Conservation (phyloP, 2,329 filamentous ascomycete genomes). For the Sarocladiaceae sp. region DNA sequence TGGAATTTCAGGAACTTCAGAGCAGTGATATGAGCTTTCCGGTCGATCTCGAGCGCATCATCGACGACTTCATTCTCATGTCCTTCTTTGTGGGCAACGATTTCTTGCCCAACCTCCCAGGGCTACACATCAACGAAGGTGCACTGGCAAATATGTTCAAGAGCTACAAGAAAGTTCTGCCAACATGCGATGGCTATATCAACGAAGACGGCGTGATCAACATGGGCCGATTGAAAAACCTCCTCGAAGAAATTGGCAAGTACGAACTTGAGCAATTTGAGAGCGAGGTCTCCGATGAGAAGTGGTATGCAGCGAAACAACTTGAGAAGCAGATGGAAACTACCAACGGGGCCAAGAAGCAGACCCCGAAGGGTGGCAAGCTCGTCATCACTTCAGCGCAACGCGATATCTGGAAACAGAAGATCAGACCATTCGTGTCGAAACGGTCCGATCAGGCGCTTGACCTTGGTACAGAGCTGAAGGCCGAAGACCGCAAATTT, state of each 20-base stretch:
- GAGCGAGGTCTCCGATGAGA: constrained; percentile 78
- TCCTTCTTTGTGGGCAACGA: constrained; percentile 99
- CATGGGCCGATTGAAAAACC: constrained; percentile 68
- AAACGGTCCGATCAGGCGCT: constrained; percentile 62
- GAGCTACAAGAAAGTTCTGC: constrained; percentile 87
- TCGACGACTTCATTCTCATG: constrained; percentile 99
- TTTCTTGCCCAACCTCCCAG: constrained; percentile 94
- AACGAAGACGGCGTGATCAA: constrained; percentile 95
- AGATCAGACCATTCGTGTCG: constrained; percentile 77
- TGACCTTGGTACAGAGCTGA: constrained; percentile 68
- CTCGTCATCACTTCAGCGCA: constrained; percentile 75
- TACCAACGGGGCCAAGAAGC: constrained; percentile 51
- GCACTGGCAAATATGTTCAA: constrained; percentile 96
- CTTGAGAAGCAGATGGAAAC: constrained; percentile 58
- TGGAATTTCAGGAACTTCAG: constrained; percentile 94
- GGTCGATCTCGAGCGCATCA: constrained; percentile 93
- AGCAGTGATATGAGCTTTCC: constrained; percentile 67
- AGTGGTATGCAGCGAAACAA: constrained; percentile 88
- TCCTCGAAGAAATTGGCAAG: constrained; percentile 80
- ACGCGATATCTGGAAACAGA: constrained; percentile 73
- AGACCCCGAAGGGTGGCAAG: constrained; percentile 47
- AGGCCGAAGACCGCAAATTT: constrained; percentile 87
- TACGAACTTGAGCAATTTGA: constrained; percentile 94
- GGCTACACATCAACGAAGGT: constrained; percentile 97
- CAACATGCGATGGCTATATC: constrained; percentile 87